Base-by-base conservation (phyloP, 129 eudicot species). In the Chrysanthemum seticuspe region DNA sequence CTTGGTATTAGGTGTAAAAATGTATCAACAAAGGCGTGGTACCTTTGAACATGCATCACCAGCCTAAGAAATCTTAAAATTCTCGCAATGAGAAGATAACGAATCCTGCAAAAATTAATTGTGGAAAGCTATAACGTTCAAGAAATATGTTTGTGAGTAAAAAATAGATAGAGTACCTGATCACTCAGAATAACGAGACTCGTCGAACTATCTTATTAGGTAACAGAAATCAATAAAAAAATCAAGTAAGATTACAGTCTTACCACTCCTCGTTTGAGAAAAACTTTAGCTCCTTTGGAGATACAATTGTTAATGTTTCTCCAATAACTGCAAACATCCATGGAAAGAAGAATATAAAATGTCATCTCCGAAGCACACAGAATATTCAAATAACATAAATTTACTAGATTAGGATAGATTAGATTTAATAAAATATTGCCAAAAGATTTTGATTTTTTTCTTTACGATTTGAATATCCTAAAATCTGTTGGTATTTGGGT, bases 251-350 rank as follows among this genome's bases (percentile, higher is more conserved):
- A 5, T 36, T 36, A 71, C 51, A 71, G 62, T 31, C 87, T 80
- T 80, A 91, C 97, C 98, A 94, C 86, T 94, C 98, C 34, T 97
- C 96, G 74, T 90, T 90, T 51, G 96, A 87, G 63, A 94, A 86
- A 76, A 94, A 90, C 15, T 89, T 78, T 23, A 72, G 73, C 34
- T 63, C 87, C 53, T 83, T 14, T 53, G 97, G 97, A 62, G 96
- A 77, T 36, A 83, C 27, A 52, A 90, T 88, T 71, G 99, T 94
- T 50, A 91, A 62, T 59, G 97, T 94, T 94, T 94, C 99, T 64
- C 96, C 95, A 45, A 90, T 87, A 80, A 94, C 99, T 88, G 91
- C 78, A 75, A 54, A 51, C 69, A 72, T 62, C 8, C 48, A 75
- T 57, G 54, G 45, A 80, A 31, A 54, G 40, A 61, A 62, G 27